Base-by-base conservation (phyloP, 176 grass and related monocot genomes). In the Otatea glauca region DNA sequence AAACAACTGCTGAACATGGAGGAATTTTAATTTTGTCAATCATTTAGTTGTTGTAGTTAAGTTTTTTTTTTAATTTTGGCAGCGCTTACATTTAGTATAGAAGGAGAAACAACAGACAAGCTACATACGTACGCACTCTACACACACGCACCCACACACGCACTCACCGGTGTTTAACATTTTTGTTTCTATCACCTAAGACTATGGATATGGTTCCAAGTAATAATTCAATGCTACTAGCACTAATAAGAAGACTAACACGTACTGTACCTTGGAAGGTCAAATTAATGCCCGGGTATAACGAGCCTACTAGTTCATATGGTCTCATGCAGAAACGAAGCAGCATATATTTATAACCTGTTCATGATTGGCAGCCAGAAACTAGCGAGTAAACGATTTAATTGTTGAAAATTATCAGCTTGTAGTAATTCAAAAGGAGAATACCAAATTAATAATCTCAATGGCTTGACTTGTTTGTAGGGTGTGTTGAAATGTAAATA, bases 361-460 rank as follows among this genome's bases (percentile, higher is more conserved):
- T 24, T 60, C 58, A 24, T 60, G 21, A 12, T 24, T 60, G 58
- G 58, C 42, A 43, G 42, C 38, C 21, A 59, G 55, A 59, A 61
- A 63, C 24, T 63, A 27, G 16, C 29, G 0, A 29, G 29, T 75
- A 53, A 75, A 84, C 14, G 14, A 65, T 53, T 65, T 9, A 17
- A 49, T 23, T 21, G 25, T 72, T 82, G 17, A 72, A 61, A 56
- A 82, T 10, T 63, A 25, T 24, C 43, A 27, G 27, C 70, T 72
- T 50, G n/a, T 18, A 62, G 6, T 56, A 55, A 14, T 64, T 61
- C 71, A 24, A 74, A 64, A 74, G 1, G 42, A 74, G 10, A 24
- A 1, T 10, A 49, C 39, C 58, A 51, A 74, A 65, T 39, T 14
- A 45, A 61, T 65, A 63, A 72, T 35, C 38, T 43, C 54, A 82